Percentiles rank a stretch among this genome's conserved stretches.
phyloP scores from a whole-genome alignment of 2,329 filamentous ascomycete genomes.

The Colletotrichum coccodes region DNA sequence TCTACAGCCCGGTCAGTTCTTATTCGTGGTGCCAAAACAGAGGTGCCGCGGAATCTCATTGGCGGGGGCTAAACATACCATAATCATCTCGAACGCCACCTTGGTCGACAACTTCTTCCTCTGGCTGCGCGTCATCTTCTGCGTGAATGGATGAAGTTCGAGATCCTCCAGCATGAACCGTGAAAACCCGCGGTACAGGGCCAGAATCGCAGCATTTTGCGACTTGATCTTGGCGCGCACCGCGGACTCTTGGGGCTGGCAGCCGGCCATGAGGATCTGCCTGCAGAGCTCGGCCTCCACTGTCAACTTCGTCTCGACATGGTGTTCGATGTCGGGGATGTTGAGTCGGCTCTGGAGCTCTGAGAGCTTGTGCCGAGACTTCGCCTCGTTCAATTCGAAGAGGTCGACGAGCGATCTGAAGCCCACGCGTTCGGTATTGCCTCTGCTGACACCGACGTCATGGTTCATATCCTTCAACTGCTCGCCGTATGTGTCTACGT shows the following conservation, averaged over 20 bases:
- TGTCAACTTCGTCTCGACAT: slow-evolving; percentile 38
- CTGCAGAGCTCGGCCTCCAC: slow-evolving; percentile 43
- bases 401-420: slow-evolving; percentile 42
- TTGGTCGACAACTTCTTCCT: slow-evolving; percentile 42
- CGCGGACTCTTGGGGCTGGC: slow-evolving; percentile 43
- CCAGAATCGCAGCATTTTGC: slow-evolving; percentile 50
- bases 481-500: slow-evolving; percentile 50
- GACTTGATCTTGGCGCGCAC: slow-evolving; percentile 40
- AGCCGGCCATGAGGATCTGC: slow-evolving; percentile 46
- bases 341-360: slow-evolving; percentile 4
- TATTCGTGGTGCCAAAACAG: neutral
- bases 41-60: neutral
- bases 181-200: slow-evolving; percentile 69
- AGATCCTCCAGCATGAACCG: slow-evolving; percentile 60
- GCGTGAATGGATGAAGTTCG: slow-evolving; percentile 38
- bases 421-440: slow-evolving; percentile 37
- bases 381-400: slow-evolving; percentile 49
- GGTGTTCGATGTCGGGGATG: slow-evolving; percentile 49
- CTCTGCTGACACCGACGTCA: slow-evolving; percentile 36
- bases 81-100: slow-evolving; percentile 47
- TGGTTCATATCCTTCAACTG: slow-evolving; percentile 50
- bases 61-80: slow-evolving; percentile 29
- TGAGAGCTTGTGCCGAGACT: slow-evolving; percentile 8
- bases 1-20: slow-evolving; percentile 28
- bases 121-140: slow-evolving; percentile 39